phyloP scores from a whole-genome alignment of 1,284 basidiomycete genomes.

The Ganoderma resinaceum region DNA sequence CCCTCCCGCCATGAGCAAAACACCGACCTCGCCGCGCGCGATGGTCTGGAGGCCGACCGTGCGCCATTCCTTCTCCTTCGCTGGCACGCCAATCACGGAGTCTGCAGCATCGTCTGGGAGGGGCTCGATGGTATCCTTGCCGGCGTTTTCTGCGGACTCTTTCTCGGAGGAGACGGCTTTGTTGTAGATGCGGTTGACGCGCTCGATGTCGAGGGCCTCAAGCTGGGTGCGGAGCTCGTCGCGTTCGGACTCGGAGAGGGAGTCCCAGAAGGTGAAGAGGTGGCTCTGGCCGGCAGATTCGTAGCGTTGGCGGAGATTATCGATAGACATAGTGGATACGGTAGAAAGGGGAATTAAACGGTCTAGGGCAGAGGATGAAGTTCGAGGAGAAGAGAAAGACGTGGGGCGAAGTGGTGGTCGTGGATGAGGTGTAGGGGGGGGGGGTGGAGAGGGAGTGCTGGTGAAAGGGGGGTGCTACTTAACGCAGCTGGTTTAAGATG shows the following conservation, averaged over 20 bases:
- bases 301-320: conserved; percentile 64
- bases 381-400: not conserved
- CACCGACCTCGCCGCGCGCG: conserved; percentile 84
- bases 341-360: conserved; percentile 1
- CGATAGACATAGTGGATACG: conserved; percentile 35
- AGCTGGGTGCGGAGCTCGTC: conserved; percentile 77
- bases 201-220: conserved; percentile 83
- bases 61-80: conserved; percentile 75
- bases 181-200: conserved; percentile 89
- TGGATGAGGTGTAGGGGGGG: conserved; percentile 11
- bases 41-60: conserved; percentile 83
- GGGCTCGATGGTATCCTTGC: conserved; percentile 71
- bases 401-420: not conserved
- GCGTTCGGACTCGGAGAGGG: conserved; percentile 74
- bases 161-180: conserved; percentile 80
- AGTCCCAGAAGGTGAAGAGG: conserved; percentile 88
- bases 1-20: conserved; percentile 97
- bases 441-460: not conserved
- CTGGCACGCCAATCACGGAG: conserved; percentile 60
- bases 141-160: conserved; percentile 49
- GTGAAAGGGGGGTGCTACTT: conserved; percentile 11
- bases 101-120: conserved; percentile 80
- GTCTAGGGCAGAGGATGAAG: not conserved
- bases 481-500: not conserved
- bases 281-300: conserved; percentile 87